These are phyloP conservation scores for Rhodotorula sp. DNA, from an alignment of 1,284 basidiomycete species.

Conservation along the genomic window DNA sequence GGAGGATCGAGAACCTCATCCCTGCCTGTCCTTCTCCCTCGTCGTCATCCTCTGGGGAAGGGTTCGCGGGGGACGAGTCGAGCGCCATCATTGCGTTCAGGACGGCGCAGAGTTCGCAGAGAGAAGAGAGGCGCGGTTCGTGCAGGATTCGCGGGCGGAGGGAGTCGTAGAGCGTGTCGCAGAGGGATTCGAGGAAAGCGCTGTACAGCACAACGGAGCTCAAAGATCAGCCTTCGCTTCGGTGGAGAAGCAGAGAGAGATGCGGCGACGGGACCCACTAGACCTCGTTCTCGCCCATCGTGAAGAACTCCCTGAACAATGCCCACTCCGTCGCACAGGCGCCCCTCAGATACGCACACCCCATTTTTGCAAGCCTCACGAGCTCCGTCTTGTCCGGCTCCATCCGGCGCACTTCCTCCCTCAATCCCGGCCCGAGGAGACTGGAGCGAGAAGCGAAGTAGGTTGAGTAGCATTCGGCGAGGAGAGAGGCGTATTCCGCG, in stretches of 20 bases:
- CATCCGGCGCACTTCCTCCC: conserved; percentile 75
- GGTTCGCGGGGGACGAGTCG: conserved; percentile 55
- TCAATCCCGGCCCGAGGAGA: conserved; percentile 66
- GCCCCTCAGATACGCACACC: conserved; percentile 85
- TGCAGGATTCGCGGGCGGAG: conserved; percentile 88
- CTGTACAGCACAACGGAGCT: conserved; percentile 51
- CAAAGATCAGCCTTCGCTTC: too few species aligned
- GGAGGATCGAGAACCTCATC: conserved; percentile 50
- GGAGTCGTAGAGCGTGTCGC: conserved; percentile 89
- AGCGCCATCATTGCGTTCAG: conserved; percentile 89
- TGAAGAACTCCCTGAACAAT: conserved; percentile 78
- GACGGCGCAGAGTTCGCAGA: conserved; percentile 91
- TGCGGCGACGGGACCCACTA: conserved; percentile 61
- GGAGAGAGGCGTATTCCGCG: conserved; percentile 69
- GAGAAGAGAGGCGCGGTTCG: conserved; percentile 74
- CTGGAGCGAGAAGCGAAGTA: conserved; percentile 71
- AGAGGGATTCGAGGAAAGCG: conserved; percentile 79
- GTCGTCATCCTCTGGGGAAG: conserved; percentile 47
- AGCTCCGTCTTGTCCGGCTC: conserved; percentile 74
- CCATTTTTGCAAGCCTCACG: conserved; percentile 78
- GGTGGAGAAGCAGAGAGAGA: not conserved
- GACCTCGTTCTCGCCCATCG: conserved; percentile 73
- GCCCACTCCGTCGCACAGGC: conserved; percentile 83
- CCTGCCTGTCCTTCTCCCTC: conserved; percentile 45
- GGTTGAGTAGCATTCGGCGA: conserved; percentile 77